phyloP scores from a whole-genome alignment of 2,329 filamentous ascomycete species.

The Gyromitra esculenta region DNA sequence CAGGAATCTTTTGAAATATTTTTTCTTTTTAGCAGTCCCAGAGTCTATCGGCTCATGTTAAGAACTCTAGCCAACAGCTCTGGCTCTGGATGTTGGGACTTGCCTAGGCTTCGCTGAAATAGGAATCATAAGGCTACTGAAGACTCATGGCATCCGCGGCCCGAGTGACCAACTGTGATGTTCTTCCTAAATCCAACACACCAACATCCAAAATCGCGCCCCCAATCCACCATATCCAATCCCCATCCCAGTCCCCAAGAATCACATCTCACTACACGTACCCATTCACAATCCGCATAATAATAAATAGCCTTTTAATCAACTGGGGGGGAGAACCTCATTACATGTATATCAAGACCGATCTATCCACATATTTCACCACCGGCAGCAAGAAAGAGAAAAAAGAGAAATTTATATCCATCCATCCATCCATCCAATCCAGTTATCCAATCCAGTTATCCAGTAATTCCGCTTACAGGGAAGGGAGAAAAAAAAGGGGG shows the following conservation, averaged over 20 bases:
- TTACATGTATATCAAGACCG: slow-evolving; percentile 9
- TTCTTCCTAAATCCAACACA: neutral
- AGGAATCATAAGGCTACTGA: neutral
- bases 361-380: slow-evolving; percentile 13
- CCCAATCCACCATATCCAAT: too few relatives aligned
- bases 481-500: neutral
- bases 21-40: neutral
- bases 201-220: too few relatives aligned
- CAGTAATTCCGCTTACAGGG: neutral
- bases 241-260: neutral
- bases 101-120: too few relatives aligned
- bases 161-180: neutral
- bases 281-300: neutral
- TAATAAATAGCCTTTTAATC: neutral
- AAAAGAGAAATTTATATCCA: neutral
- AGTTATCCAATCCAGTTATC: slow-evolving; percentile 8
- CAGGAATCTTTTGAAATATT: neutral
- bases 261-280: neutral
- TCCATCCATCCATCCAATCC: neutral
- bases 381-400: neutral
- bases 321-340: neutral
- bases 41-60: neutral
- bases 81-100: too few relatives aligned
- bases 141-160: neutral
- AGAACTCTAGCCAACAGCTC: neutral